Conservation (phyloP, 2,329 filamentous ascomycete genomes). For the Hawksworthiomyces lignivorus region DNA sequence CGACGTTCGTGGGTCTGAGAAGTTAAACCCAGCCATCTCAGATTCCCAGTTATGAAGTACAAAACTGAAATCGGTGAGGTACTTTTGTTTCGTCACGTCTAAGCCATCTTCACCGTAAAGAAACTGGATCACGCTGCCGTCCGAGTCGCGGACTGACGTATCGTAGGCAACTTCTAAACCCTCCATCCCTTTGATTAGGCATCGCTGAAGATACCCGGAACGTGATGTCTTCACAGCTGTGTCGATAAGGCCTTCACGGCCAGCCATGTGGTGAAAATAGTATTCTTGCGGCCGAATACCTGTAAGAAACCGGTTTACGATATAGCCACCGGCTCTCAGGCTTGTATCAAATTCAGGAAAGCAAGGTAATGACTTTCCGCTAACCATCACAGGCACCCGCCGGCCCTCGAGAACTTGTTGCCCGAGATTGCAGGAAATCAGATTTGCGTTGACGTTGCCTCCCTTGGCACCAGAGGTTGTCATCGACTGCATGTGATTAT, state of each 20-base stretch:
- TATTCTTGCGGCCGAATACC: conserved; percentile 96
- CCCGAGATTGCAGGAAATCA: conserved; percentile 95
- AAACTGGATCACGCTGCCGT: conserved; percentile 90
- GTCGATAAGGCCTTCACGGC: conserved; percentile 95
- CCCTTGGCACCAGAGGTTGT: conserved; percentile 95
- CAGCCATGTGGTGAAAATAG: conserved; percentile 99
- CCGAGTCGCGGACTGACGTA: conserved; percentile 85
- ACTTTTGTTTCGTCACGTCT: conserved; percentile 89
- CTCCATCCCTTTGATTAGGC: conserved; percentile 98
- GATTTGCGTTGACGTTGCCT: conserved; percentile 84
- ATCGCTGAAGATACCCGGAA: conserved; percentile 92
- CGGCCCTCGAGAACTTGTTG: conserved; percentile 95
- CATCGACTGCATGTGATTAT: conserved; percentile 99
- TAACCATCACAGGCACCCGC: conserved; percentile 94
- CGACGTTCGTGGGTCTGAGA: conserved; percentile 42
- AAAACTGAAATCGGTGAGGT: conserved; percentile 85
- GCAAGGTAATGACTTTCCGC: conserved; percentile 89
- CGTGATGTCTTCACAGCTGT: conserved; percentile 97
- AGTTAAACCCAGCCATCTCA: conserved; percentile 67
- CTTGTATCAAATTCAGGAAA: conserved; percentile 89
- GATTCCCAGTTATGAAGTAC: conserved; percentile 78
- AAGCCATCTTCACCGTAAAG: conserved; percentile 94
- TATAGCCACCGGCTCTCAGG: conserved; percentile 84
- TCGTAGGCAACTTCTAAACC: conserved; percentile 89
- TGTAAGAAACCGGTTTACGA: conserved; percentile 94